These are phyloP conservation scores for Penicillium sp. DNA, from an alignment of 2,329 filamentous ascomycete genomes.

Conservation along the genomic window DNA sequence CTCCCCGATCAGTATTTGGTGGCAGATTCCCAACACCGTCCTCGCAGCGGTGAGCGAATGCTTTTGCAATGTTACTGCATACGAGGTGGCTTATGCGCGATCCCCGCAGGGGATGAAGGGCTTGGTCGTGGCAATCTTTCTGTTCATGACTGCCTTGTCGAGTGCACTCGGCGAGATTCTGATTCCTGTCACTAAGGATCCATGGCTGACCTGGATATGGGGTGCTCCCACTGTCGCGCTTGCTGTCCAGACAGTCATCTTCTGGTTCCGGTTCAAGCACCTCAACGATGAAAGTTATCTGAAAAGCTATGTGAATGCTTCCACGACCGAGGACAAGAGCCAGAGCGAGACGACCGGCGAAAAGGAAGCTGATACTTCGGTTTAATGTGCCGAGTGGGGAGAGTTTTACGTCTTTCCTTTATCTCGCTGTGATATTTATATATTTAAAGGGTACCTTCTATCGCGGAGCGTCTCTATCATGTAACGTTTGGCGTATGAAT, in stretches of 20 bases:
- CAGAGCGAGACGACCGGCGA: not conserved
- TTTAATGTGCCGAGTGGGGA: too few species aligned
- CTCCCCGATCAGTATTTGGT: conserved; percentile 45
- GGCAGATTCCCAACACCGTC: conserved; percentile 41
- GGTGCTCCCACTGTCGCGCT: conserved; percentile 51
- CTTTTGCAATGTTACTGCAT: conserved; percentile 47
- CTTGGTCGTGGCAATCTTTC: conserved; percentile 43
- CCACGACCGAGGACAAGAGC: not conserved
- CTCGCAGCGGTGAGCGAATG: conserved; percentile 41
- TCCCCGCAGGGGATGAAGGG: conserved; percentile 45
- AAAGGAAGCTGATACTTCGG: too few species aligned
- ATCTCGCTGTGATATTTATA: too few species aligned
- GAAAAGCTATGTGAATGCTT: not conserved
- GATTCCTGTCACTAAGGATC: conserved; percentile 47
- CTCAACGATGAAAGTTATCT: conserved; percentile 50
- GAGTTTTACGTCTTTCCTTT: too few species aligned
- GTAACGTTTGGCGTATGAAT: too few species aligned
- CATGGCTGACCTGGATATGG: conserved; percentile 50
- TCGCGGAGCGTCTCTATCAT: too few species aligned
- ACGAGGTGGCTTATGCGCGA: conserved; percentile 47
- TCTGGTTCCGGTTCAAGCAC: conserved; percentile 48
- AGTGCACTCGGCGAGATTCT: conserved; percentile 44
- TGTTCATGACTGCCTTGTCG: conserved; percentile 43
- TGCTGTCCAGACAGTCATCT: conserved; percentile 48
- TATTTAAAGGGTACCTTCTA: too few species aligned